These are phyloP conservation scores for Aureobasidium pullulans DNA, from an alignment of 2,329 filamentous ascomycete genomes.

Conservation along the genomic window DNA sequence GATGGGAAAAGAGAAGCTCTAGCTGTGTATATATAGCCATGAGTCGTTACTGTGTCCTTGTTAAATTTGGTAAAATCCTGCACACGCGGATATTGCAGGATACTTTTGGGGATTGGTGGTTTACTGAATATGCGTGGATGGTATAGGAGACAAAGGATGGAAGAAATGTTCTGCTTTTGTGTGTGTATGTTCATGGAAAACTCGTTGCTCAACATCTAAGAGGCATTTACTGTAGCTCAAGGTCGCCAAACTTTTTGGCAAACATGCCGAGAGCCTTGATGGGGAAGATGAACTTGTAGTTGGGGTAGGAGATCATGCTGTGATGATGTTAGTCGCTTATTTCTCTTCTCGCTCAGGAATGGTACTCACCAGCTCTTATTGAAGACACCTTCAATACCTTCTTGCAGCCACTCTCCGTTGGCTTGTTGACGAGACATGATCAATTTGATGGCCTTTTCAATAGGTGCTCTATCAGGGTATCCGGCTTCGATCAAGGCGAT, in stretches of 20 bases:
- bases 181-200: too few species aligned
- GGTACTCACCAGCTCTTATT: conserved; percentile 80
- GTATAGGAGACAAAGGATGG: too few species aligned
- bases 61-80: too few species aligned
- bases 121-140: too few species aligned
- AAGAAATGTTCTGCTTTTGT: too few species aligned
- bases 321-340: conserved; percentile 18
- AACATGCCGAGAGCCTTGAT: conserved; percentile 93
- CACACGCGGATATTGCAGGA: too few species aligned
- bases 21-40: too few species aligned
- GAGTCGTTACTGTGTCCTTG: too few species aligned
- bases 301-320: conserved; percentile 96
- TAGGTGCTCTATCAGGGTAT: conserved; percentile 65
- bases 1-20: too few species aligned
- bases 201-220: too few species aligned
- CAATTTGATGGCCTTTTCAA: conserved; percentile 68
- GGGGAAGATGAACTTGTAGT: conserved; percentile 96
- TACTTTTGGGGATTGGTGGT: too few species aligned
- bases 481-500: conserved; percentile 75
- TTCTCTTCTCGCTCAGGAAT: not conserved
- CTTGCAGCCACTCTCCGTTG: conserved; percentile 92
- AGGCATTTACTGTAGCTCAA: conserved; percentile 39
- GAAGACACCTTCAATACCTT: conserved; percentile 95
- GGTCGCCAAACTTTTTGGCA: conserved; percentile 61
- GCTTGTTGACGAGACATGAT: conserved; percentile 77